These are phyloP conservation scores for Boletus insuetus DNA, from an alignment of 768 basidiomycete genomes.

Conservation along the genomic window DNA sequence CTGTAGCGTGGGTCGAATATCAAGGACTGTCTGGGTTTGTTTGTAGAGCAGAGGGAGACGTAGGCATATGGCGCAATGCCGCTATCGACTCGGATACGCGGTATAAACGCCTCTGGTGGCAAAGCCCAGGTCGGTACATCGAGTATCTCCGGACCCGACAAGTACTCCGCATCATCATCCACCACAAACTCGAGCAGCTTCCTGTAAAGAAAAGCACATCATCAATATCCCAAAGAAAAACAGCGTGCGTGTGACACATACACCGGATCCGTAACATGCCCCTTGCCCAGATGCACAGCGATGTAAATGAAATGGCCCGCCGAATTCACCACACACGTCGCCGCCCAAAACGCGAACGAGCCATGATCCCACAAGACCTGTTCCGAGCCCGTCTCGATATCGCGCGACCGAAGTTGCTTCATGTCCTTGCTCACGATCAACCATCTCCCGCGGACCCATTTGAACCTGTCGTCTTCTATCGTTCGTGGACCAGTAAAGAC, in stretches of 20 bases:
- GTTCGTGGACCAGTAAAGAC: conserved; percentile 6
- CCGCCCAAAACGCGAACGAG: conserved; percentile 7
- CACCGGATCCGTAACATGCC: conserved; percentile 12
- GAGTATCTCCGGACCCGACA: conserved; percentile 9
- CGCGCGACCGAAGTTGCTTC: conserved; percentile 7
- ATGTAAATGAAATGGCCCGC: conserved; percentile 17
- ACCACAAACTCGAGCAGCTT: conserved; percentile 18
- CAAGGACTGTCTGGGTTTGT: conserved; percentile 12
- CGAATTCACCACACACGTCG: conserved; percentile 4
- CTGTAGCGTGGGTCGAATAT: conserved; percentile 13
- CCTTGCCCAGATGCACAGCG: conserved; percentile 8
- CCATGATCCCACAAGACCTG: conserved; percentile 16
- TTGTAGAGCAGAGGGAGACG: conserved; percentile 10
- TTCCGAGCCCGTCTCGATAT: conserved; percentile 15
- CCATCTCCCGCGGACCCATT: conserved; percentile 21
- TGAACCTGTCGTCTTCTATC: conserved; percentile 5
- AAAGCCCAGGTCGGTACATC: conserved; percentile 16
- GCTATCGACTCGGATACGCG: conserved; percentile 7
- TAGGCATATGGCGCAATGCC: conserved; percentile 14
- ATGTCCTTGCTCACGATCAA: conserved; percentile 15
- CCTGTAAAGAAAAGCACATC: not conserved
- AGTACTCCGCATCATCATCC: conserved; percentile 14
- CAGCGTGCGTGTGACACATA: not conserved
- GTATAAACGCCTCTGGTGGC: conserved; percentile 10
- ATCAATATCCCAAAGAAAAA: not conserved